Percentiles rank a stretch among this genome's conserved stretches.
Evolutionary conservation across 2,329 filamentous ascomycete species (phyloP).

Genomic region (Colletotrichum tabaci): DNA sequence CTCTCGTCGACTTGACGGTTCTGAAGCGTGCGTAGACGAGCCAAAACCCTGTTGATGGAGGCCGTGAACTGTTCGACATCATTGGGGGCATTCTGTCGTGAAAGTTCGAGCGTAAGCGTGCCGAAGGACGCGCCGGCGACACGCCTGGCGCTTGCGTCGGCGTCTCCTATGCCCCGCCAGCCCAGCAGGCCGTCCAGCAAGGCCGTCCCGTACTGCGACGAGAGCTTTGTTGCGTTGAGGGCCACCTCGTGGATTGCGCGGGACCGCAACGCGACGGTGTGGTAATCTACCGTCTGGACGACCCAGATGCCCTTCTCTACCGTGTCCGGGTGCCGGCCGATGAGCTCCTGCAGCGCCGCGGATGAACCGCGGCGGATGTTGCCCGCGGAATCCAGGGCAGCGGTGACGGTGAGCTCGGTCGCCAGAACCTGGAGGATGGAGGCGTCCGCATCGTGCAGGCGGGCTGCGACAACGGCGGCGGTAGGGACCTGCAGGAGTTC

Average conservation of each 20-base stretch:
- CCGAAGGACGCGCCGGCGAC: conserved; percentile 81
- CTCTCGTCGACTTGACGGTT: conserved; percentile 76
- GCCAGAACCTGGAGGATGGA: conserved; percentile 84
- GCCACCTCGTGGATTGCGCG: conserved; percentile 86
- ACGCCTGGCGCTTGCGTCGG: conserved; percentile 81
- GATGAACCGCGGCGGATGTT: conserved; percentile 95
- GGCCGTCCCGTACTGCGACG: conserved; percentile 77
- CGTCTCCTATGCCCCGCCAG: conserved; percentile 91
- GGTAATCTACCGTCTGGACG: conserved; percentile 93
- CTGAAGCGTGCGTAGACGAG: conserved; percentile 62
- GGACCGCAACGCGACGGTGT: conserved; percentile 89
- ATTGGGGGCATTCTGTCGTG: conserved; percentile 41
- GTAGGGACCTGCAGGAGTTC: conserved; percentile 79
- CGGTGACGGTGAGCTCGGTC: conserved; percentile 84
- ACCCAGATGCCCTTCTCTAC: conserved; percentile 86
- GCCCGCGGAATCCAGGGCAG: conserved; percentile 89
- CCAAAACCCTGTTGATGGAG: conserved; percentile 60
- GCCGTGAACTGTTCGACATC: conserved; percentile 49
- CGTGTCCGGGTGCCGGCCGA: conserved; percentile 91
- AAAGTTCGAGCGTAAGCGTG: conserved; percentile 62
- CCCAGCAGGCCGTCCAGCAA: conserved; percentile 80
- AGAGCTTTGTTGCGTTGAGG: conserved; percentile 76
- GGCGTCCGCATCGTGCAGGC: conserved; percentile 52
- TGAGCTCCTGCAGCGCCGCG: conserved; percentile 92
- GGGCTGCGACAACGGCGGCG: conserved; percentile 59